These are phyloP conservation scores for Fusarium virguliforme DNA, from an alignment of 2,329 filamentous ascomycete species.

Conservation along the genomic window DNA sequence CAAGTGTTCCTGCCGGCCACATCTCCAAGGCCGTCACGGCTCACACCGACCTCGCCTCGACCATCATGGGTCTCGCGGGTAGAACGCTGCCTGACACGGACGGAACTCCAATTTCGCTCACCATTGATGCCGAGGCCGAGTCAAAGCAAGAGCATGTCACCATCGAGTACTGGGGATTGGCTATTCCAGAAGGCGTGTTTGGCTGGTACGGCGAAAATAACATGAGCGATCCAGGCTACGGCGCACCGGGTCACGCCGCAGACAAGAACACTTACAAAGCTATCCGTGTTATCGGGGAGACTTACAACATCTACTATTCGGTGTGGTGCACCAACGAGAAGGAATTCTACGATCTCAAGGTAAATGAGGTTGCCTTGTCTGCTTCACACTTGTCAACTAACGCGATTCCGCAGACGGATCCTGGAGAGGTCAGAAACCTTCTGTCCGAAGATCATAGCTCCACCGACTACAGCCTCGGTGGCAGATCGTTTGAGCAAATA, in stretches of 20 bases:
- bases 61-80: conserved; percentile 2
- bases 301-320: not conserved
- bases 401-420: not conserved
- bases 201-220: conserved; percentile 3
- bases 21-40: not conserved
- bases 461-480: not conserved
- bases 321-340: conserved; percentile 5
- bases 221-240: conserved; percentile 8
- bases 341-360: conserved; percentile 5
- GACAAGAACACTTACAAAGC: not conserved
- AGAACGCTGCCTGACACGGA: not conserved
- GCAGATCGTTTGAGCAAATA: not conserved
- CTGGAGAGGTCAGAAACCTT: conserved; percentile 6
- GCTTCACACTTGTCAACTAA: not conserved
- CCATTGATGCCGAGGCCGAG: not conserved
- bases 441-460: not conserved
- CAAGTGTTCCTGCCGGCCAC: not conserved
- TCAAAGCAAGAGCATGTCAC: conserved; percentile 7
- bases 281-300: not conserved
- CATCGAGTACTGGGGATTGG: conserved; percentile 1
- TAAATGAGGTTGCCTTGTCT: not conserved
- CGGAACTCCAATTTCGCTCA: not conserved
- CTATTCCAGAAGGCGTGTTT: not conserved
- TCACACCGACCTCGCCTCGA: not conserved
- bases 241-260: not conserved